These are phyloP conservation scores for Casuarina glauca DNA, from an alignment of 306 rosid species.

Conservation along the genomic window DNA sequence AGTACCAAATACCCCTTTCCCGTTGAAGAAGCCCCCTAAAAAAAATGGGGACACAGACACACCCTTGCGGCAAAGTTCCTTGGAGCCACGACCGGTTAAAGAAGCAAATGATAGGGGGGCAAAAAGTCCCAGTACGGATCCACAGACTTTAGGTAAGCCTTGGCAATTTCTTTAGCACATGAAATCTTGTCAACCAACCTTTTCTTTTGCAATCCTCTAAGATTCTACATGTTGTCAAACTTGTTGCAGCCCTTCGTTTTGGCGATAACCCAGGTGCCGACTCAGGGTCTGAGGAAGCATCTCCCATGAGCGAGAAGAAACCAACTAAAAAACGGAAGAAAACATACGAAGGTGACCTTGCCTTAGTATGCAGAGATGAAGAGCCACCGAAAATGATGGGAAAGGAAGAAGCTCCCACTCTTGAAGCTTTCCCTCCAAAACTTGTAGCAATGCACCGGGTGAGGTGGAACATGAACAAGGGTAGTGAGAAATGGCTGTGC, in stretches of 20 bases:
- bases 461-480: slow-evolving; percentile 93
- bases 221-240: slow-evolving; percentile 23
- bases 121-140: slow-evolving; percentile 34
- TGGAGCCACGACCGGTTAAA: slow-evolving; percentile 37
- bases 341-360: slow-evolving; percentile 28
- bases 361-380: slow-evolving; percentile 34
- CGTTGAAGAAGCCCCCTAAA: slow-evolving; percentile 45
- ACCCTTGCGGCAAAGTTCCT: slow-evolving; percentile 49
- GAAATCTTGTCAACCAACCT: slow-evolving; percentile 10
- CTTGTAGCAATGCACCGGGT: slow-evolving; percentile 69
- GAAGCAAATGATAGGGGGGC: slow-evolving; percentile 30
- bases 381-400: slow-evolving; percentile 18
- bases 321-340: slow-evolving; percentile 40
- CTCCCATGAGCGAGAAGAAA: slow-evolving; percentile 31
- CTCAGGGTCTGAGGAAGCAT: slow-evolving; percentile 44
- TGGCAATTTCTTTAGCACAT: slow-evolving; percentile 9
- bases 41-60: slow-evolving; percentile 36
- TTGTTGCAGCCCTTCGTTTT: slow-evolving; percentile 46
- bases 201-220: not conserved
- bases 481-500: slow-evolving; percentile 92
- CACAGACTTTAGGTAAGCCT: slow-evolving; percentile 50
- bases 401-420: slow-evolving; percentile 26
- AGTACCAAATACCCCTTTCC: slow-evolving; percentile 43
- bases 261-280: slow-evolving; percentile 37
- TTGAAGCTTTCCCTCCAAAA: slow-evolving; percentile 67